Evolutionary conservation across 371 early-diverging fungal species (phyloP).

Genomic region (Phascolomyces articulosus): DNA sequence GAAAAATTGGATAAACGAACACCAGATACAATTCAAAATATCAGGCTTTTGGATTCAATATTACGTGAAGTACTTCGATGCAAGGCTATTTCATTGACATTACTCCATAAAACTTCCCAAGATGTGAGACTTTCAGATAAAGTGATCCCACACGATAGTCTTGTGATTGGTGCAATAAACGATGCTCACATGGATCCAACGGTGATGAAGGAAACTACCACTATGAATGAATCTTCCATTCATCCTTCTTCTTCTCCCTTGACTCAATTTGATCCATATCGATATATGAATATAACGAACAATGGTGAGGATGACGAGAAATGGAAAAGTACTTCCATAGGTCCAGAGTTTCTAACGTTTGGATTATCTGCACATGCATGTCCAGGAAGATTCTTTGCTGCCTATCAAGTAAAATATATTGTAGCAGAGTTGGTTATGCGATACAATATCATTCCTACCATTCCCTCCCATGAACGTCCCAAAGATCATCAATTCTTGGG

Average conservation of each 20-base stretch:
- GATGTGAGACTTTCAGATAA: conserved; percentile 15
- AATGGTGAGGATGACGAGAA: not conserved
- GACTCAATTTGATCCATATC: conserved; percentile 25
- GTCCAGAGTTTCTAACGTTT: conserved; percentile 18
- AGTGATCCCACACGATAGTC: not conserved
- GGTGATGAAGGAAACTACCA: not conserved
- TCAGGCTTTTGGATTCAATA: conserved; percentile 52
- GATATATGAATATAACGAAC: conserved; percentile 11
- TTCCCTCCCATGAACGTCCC: conserved; percentile 23
- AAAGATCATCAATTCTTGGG: conserved; percentile 27
- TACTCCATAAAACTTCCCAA: conserved; percentile 34
- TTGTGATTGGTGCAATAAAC: not conserved
- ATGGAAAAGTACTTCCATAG: conserved; percentile 17
- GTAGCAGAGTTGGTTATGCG: conserved; percentile 29
- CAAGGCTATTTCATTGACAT: conserved; percentile 27
- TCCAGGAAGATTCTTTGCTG: conserved; percentile 53
- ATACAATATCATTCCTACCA: conserved; percentile 22
- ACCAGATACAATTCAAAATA: conserved; percentile 29
- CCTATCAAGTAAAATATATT: conserved; percentile 44
- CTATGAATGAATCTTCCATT: no score
- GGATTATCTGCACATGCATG: conserved; percentile 46
- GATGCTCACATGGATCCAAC: not conserved
- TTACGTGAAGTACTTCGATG: conserved; percentile 49
- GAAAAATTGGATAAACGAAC: conserved; percentile 13
- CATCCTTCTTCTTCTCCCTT: not conserved